Evolutionary conservation across 768 basidiomycete species (phyloP).

Genomic region (Chiua virens): DNA sequence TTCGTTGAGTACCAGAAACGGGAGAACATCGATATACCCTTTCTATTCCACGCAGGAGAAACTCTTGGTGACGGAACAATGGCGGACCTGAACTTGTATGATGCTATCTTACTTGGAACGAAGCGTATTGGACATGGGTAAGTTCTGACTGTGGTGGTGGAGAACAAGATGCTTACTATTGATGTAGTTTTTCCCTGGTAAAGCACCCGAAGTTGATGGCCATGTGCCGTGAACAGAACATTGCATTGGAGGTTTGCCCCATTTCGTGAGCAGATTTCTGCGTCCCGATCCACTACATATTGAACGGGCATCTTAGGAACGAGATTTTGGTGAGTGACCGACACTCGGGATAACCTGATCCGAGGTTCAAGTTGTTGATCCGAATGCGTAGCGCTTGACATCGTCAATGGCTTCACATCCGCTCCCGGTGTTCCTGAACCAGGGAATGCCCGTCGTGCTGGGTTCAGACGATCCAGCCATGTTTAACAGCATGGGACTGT

Average conservation of each 20-base stretch:
- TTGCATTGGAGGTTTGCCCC: conserved; percentile 49
- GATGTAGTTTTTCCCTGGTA: conserved; percentile 40
- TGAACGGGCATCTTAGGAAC: conserved; percentile 43
- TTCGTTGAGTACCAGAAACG: conserved; percentile 38
- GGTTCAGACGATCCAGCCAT: conserved; percentile 73
- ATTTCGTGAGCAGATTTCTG: conserved; percentile 38
- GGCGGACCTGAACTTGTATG: conserved; percentile 48
- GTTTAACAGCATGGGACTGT: conserved; percentile 73
- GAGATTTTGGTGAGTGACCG: conserved; percentile 55
- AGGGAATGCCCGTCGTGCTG: conserved; percentile 67
- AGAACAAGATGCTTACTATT: not conserved
- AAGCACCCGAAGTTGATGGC: conserved; percentile 48
- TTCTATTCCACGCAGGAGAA: conserved; percentile 51
- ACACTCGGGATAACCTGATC: not conserved
- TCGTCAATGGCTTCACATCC: conserved; percentile 79
- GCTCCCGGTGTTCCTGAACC: conserved; percentile 62
- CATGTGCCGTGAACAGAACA: conserved; percentile 39
- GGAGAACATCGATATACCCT: conserved; percentile 35
- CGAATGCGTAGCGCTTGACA: conserved; percentile 55
- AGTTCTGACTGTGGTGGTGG: conserved; percentile 1
- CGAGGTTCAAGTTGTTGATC: not conserved
- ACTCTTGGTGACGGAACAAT: conserved; percentile 45
- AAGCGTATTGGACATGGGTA: conserved; percentile 53
- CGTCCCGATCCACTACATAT: not conserved
- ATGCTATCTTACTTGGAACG: conserved; percentile 49